Evolutionary conservation across 192 early-diverging fungal species (phyloP).

Genomic region (Cetraspora pellucida): DNA sequence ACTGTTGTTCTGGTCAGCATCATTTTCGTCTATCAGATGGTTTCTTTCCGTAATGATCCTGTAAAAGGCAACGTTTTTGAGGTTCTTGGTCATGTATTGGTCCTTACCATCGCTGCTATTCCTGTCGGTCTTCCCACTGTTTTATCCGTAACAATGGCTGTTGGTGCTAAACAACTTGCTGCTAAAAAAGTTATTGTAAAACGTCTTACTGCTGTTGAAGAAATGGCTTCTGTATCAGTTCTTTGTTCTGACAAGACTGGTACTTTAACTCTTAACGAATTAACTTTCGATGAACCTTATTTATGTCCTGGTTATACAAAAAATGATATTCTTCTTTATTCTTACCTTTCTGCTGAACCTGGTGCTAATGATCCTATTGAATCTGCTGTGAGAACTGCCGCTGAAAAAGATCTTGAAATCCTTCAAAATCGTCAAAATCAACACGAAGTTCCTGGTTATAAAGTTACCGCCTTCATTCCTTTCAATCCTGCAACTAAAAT

Average conservation of each 20-base stretch:
- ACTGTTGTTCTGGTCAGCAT: conserved; percentile 76
- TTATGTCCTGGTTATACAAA: conserved; percentile 64
- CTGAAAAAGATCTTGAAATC: conserved; percentile 70
- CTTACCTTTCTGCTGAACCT: conserved; percentile 85
- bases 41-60: conserved; percentile 47
- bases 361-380: conserved; percentile 93
- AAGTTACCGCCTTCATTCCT: conserved; percentile 86
- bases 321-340: conserved; percentile 80
- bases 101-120: conserved; percentile 85
- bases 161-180: conserved; percentile 90
- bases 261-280: conserved; percentile 90
- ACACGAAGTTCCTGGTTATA: conserved; percentile 83
- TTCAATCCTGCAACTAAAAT: conserved; percentile 94
- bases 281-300: conserved; percentile 90
- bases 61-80: conserved; percentile 36
- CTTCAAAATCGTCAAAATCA: conserved; percentile 56
- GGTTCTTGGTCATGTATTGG: conserved; percentile 67
- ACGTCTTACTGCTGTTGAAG: conserved; percentile 92
- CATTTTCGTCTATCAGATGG: conserved; percentile 74
- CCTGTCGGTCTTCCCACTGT: conserved; percentile 95
- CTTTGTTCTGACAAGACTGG: conserved; percentile 88
- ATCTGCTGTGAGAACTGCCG: conserved; percentile 83
- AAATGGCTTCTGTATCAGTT: conserved; percentile 89
- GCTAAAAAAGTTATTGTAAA: conserved; percentile 94
- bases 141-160: conserved; percentile 97